Evolutionary conservation across 306 rosid species (phyloP).

Genomic region (Malus orientalis): DNA sequence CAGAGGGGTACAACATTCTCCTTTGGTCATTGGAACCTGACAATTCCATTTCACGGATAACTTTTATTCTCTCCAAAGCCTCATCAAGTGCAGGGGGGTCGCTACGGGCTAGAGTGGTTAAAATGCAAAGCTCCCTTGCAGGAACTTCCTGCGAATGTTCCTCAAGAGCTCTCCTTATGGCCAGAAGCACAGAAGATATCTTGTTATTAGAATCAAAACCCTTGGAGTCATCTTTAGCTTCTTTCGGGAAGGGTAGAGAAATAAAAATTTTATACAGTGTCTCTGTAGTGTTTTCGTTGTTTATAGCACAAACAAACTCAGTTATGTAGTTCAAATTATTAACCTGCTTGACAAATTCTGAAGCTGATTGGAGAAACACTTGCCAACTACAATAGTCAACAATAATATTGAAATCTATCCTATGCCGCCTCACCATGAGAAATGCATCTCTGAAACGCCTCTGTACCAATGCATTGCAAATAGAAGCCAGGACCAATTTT

Average conservation of each 20-base stretch:
- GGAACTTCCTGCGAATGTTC: constrained; percentile 67
- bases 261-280: constrained; percentile 51
- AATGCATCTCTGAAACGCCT: constrained; percentile 79
- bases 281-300: constrained; percentile 61
- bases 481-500: constrained; percentile 77
- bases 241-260: constrained; percentile 36
- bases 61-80: constrained; percentile 81
- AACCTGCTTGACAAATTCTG: constrained; percentile 80
- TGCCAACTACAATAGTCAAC: constrained; percentile 79
- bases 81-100: constrained; percentile 94
- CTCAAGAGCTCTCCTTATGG: constrained; percentile 79
- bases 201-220: constrained; percentile 42
- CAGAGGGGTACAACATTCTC: constrained; percentile 56
- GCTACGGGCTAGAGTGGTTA: constrained; percentile 90
- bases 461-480: constrained; percentile 67
- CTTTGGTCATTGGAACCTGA: constrained; percentile 50
- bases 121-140: constrained; percentile 84
- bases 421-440: constrained; percentile 88
- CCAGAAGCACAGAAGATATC: constrained; percentile 68
- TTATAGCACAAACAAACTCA: constrained; percentile 88
- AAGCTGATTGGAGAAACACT: constrained; percentile 64
- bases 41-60: constrained; percentile 75
- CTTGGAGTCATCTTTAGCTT: constrained; percentile 22
- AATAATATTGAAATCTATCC: constrained; percentile 86
- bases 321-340: constrained; percentile 79